A percentile compares a stretch with the other conserved stretches of the same genome.
Conservation (phyloP, 345 rosid species). For the Balakata baccata region DNA sequence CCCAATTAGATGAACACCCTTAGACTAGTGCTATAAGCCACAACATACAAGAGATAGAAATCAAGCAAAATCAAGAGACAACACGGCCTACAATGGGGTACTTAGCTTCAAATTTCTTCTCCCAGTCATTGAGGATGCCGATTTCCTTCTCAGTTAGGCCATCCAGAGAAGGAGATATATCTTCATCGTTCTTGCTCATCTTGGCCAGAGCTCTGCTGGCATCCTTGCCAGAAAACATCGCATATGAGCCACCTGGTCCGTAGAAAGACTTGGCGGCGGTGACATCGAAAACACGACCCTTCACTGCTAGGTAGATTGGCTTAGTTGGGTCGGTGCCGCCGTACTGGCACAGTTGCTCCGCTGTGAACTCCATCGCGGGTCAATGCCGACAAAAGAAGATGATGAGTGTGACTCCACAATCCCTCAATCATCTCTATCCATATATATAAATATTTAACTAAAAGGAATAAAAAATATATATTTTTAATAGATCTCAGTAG, state of each 20-base stretch:
- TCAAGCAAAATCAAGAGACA: constrained; percentile 30
- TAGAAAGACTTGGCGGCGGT: constrained; percentile 74
- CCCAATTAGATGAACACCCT: neutral
- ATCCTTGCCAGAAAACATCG: constrained; percentile 78
- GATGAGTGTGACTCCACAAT: too few relatives aligned
- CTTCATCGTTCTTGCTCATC: constrained; percentile 92
- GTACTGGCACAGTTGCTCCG: constrained; percentile 58
- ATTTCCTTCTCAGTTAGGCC: constrained; percentile 79
- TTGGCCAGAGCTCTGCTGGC: constrained; percentile 84
- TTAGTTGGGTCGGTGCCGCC: constrained; percentile 67
- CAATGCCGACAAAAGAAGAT: too few relatives aligned
- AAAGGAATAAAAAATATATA: too few relatives aligned
- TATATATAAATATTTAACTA: too few relatives aligned
- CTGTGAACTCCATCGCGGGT: constrained; percentile 61
- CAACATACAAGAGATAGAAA: neutral
- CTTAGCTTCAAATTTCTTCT: constrained; percentile 83
- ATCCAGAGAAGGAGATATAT: constrained; percentile 53
- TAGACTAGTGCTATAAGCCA: neutral
- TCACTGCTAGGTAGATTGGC: constrained; percentile 84
- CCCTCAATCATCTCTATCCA: too few relatives aligned
- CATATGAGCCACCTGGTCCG: constrained; percentile 67
- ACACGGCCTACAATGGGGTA: constrained; percentile 80
- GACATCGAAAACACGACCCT: constrained; percentile 72
- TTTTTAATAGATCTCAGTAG: too few relatives aligned
- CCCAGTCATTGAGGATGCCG: constrained; percentile 71